Base-by-base conservation (phyloP, 2,329 filamentous ascomycete genomes). In the Xylaria sp. region DNA sequence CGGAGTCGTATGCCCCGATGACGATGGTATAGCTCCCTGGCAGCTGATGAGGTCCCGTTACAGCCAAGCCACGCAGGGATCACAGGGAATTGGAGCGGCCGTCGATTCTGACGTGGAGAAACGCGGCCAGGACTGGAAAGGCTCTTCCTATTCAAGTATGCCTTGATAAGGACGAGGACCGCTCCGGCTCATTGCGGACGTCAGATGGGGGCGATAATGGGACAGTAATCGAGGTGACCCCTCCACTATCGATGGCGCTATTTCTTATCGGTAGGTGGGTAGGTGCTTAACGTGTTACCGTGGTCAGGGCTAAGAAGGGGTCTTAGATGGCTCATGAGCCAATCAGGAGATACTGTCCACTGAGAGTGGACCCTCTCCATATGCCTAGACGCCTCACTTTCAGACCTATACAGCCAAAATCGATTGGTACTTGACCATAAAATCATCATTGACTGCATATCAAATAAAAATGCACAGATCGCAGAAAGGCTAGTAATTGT, bases 1-100 rank as follows among this genome's bases (percentile, higher is more conserved):
- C 68, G 55, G 65, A 60, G 63, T 66, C 44, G 67, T 53, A 64
- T 70, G 65, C 55, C 55, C 70, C 68, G 68, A 72, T 72, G 70
- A 72, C 70, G 70, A 72, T 3, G 35, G 25, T 44, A 57, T 42
- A 27, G 54, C 53, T 18, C 27, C 44, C 35, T 25, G 48, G 60
- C 65, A 66, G 65, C 65, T 67, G 58, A 65, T 62, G 59, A 55
- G 40, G 59, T 59, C 57, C 66, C 60, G 54, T 63, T 66, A 48
- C 67, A 57, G 64, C 64, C 37, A 54, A 53, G 60, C 64, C 37
- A 23, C 37, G 60, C 53, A 58, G 50, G 54, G 60, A 35, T 55
- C 27, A 37, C 10, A 25, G 29, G 18, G 37, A 23, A 53, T 23
- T 9, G 55, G 44, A 42, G 47, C 53, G 27, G 25, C 21, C 57